A percentile compares a stretch with the other conserved stretches of the same genome.
Evolutionary conservation across 768 basidiomycete genomes (phyloP).

Genomic region (Leccinum sublutescens): DNA sequence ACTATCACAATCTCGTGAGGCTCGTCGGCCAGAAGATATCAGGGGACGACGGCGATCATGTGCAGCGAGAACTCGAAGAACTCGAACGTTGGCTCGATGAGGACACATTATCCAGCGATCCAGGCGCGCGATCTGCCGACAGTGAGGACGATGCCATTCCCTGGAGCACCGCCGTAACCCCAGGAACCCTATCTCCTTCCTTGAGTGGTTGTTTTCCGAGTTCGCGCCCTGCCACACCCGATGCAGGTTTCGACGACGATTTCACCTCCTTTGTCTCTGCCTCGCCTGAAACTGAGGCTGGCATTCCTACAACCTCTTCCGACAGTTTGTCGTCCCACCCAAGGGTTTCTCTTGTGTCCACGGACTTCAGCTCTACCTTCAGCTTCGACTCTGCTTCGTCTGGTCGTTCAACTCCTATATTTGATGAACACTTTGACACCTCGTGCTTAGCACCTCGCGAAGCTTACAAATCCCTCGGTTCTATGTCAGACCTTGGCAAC

Average conservation of each 20-base stretch:
- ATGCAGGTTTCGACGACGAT: constrained; percentile 70
- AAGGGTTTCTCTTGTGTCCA: constrained; percentile 8
- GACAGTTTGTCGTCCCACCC: constrained; percentile 1
- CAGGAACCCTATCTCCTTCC: constrained; percentile 29
- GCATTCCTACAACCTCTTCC: neutral
- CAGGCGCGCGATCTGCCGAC: constrained; percentile 16
- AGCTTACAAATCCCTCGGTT: constrained; percentile 54
- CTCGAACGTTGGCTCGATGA: constrained; percentile 64
- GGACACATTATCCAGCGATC: constrained; percentile 20
- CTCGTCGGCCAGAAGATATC: constrained; percentile 22
- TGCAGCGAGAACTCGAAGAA: constrained; percentile 54
- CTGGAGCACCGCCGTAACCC: constrained; percentile 39
- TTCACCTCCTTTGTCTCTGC: constrained; percentile 76
- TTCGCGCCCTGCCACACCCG: constrained; percentile 35
- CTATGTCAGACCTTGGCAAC: constrained; percentile 59
- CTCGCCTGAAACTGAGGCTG: constrained; percentile 25
- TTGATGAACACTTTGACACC: constrained; percentile 21
- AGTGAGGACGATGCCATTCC: constrained; percentile 31
- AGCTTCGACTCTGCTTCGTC: constrained; percentile 23
- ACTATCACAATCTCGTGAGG: constrained; percentile 22
- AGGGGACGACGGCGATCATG: constrained; percentile 32
- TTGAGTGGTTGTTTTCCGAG: constrained; percentile 18
- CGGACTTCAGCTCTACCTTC: constrained; percentile 30
- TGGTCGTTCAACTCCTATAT: constrained; percentile 25
- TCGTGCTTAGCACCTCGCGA: constrained; percentile 20